Percentiles rank a stretch among this genome's conserved stretches.
Conservation (phyloP, 352 stramenopile species). For the Thalassiosira gravida region DNA sequence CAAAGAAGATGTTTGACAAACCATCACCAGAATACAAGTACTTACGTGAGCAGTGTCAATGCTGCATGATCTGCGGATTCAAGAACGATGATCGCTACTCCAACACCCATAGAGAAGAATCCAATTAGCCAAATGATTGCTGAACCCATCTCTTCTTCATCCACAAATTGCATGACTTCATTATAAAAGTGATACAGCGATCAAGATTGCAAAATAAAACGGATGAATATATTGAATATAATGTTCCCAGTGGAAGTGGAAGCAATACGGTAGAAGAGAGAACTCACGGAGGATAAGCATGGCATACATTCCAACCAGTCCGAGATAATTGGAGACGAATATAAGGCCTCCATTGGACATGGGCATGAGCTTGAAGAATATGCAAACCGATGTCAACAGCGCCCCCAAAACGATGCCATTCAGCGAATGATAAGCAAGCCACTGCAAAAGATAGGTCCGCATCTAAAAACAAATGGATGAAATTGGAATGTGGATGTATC, state of each 20-base stretch:
- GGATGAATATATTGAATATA: not conserved
- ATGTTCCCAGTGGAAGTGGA: not conserved
- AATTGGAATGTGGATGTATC: too few relatives aligned
- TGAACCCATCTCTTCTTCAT: slow-evolving; percentile 33
- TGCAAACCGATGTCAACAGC: not conserved
- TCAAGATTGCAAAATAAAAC: not conserved
- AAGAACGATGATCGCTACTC: not conserved
- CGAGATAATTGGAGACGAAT: slow-evolving; percentile 57
- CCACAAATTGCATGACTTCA: slow-evolving; percentile 33
- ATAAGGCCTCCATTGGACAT: slow-evolving; percentile 33
- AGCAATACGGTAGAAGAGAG: not conserved
- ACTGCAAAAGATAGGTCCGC: slow-evolving; percentile 46
- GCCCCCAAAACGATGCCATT: not conserved
- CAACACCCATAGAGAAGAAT: not conserved
- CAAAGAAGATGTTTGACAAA: too few relatives aligned
- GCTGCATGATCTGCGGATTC: not conserved
- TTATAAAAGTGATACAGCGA: not conserved
- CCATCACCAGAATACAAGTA: too few relatives aligned
- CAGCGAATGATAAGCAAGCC: slow-evolving; percentile 37
- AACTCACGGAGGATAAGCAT: slow-evolving; percentile 22
- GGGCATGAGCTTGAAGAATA: not conserved
- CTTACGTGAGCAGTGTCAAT: not conserved
- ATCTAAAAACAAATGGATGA: too few relatives aligned
- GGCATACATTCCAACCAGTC: slow-evolving; percentile 26
- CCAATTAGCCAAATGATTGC: slow-evolving; percentile 14